phyloP scores from a whole-genome alignment of 495 filamentous ascomycete genomes.

The Aspergillus affinis region DNA sequence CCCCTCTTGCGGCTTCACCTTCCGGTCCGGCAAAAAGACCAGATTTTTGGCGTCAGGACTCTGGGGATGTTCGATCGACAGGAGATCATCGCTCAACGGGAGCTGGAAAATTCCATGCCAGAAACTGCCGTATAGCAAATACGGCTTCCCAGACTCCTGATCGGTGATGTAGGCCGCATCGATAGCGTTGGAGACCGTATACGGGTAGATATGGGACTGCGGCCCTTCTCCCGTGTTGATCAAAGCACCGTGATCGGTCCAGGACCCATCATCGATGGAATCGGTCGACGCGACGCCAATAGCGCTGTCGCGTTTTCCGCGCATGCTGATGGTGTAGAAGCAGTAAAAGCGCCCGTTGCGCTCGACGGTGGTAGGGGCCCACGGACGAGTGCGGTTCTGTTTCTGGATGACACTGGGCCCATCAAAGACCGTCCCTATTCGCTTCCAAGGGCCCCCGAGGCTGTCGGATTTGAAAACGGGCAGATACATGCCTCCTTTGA shows the following conservation, averaged over 20 bases:
- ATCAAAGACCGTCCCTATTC: constrained; percentile 39
- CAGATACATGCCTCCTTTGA: constrained; percentile 35
- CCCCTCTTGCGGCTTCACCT: constrained; percentile 58
- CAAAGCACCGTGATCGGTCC: constrained; percentile 53
- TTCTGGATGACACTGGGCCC: constrained; percentile 39
- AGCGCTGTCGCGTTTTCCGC: constrained; percentile 61
- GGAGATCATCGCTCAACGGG: constrained; percentile 48
- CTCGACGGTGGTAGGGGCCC: constrained; percentile 64
- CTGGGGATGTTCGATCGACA: constrained; percentile 32
- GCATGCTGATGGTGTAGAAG: constrained; percentile 67
- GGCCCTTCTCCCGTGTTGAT: constrained; percentile 36
- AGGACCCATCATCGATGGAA: constrained; percentile 55
- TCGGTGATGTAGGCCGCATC: constrained; percentile 61
- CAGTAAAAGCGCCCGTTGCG: constrained; percentile 63
- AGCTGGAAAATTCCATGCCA: constrained; percentile 73
- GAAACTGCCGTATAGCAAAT: constrained; percentile 68
- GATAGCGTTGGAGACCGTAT: constrained; percentile 66
- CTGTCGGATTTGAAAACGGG: constrained; percentile 33
- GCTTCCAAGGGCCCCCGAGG: constrained; percentile 42
- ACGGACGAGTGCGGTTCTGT: constrained; percentile 35
- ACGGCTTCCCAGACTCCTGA: constrained; percentile 44
- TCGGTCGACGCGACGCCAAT: constrained; percentile 70
- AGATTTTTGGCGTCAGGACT: constrained; percentile 51
- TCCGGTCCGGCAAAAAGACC: constrained; percentile 28
- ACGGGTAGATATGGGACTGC: constrained; percentile 48